A percentile compares a stretch with the other conserved stretches of the same genome.
Conservation (phyloP, 2,329 filamentous ascomycete genomes). For the Xylariomycetidae sp. region DNA sequence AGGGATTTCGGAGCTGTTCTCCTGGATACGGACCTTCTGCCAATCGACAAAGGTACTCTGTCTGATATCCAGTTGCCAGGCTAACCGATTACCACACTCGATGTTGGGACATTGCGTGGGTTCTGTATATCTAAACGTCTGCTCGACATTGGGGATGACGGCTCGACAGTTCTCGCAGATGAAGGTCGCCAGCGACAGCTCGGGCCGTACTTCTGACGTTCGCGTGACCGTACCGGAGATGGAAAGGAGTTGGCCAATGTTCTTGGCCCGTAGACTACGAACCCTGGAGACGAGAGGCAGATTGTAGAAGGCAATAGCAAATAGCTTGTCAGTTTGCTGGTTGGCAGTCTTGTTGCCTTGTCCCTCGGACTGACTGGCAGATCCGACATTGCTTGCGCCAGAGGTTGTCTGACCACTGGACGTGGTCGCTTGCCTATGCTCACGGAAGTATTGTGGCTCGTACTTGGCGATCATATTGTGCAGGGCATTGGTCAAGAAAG, state of each 20-base stretch:
- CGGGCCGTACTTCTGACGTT: conserved; percentile 93
- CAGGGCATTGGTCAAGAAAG: conserved; percentile 81
- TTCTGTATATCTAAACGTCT: conserved; percentile 96
- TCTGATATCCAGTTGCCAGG: conserved; percentile 95
- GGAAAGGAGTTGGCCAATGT: conserved; percentile 89
- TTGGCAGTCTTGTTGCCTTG: conserved; percentile 74
- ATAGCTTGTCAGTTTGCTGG: conserved; percentile 95
- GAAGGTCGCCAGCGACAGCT: conserved; percentile 89
- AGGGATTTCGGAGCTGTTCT: conserved; percentile 97
- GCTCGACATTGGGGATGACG: conserved; percentile 85
- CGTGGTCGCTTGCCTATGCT: conserved; percentile 80
- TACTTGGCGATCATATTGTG: conserved; percentile 94
- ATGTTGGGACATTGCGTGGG: conserved; percentile 90
- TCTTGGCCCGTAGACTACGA: conserved; percentile 77
- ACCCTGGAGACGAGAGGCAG: conserved; percentile 82
- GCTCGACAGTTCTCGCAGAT: conserved; percentile 83
- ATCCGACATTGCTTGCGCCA: conserved; percentile 57
- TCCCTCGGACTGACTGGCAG: conserved; percentile 57
- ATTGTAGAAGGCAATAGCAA: conserved; percentile 90
- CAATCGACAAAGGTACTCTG: conserved; percentile 98
- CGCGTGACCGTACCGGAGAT: conserved; percentile 96
- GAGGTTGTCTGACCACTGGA: conserved; percentile 69
- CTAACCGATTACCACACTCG: conserved; percentile 80
- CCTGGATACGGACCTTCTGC: conserved; percentile 97
- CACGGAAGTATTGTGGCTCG: conserved; percentile 88